These are phyloP conservation scores for Ogataea henricii DNA, from an alignment of 805 yeast genomes.

Conservation along the genomic window DNA sequence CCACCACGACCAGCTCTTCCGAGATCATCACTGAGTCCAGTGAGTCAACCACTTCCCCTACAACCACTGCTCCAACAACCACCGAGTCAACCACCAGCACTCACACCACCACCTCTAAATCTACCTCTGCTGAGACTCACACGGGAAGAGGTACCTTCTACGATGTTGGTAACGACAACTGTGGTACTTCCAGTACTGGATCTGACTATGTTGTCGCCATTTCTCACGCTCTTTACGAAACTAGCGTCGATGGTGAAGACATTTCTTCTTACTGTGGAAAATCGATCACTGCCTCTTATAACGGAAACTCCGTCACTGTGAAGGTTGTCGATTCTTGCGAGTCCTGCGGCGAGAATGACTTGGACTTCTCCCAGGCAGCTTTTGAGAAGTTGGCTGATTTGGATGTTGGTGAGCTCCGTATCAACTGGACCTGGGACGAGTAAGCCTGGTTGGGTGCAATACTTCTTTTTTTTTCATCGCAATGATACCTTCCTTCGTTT, in stretches of 20 bases:
- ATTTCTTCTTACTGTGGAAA: slow-evolving; percentile 50
- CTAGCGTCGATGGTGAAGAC: slow-evolving; percentile 27
- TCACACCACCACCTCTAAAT: slow-evolving; percentile 5
- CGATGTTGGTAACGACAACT: slow-evolving; percentile 48
- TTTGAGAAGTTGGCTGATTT: slow-evolving; percentile 48
- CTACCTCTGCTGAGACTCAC: slow-evolving; percentile 12
- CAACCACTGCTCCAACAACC: background rate
- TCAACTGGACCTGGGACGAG: slow-evolving; percentile 47
- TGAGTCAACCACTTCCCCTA: too few relatives aligned
- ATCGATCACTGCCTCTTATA: slow-evolving; percentile 46
- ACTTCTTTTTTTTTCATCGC: background rate
- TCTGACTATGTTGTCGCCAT: slow-evolving; percentile 52
- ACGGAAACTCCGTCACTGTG: slow-evolving; percentile 52
- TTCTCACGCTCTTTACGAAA: slow-evolving; percentile 43
- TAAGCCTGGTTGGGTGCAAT: background rate
- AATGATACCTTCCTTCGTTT: background rate
- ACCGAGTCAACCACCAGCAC: background rate
- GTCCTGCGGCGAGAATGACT: slow-evolving; percentile 46
- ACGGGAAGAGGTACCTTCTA: slow-evolving; percentile 55
- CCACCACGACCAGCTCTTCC: background rate
- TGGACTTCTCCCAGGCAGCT: slow-evolving; percentile 59
- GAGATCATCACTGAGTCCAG: too few relatives aligned
- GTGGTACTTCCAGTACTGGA: slow-evolving; percentile 46
- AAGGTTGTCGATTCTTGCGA: slow-evolving; percentile 57
- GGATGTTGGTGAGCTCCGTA: slow-evolving; percentile 46